A percentile compares a stretch with the other conserved stretches of the same genome.
Evolutionary conservation across 768 basidiomycete species (phyloP).

Genomic region (Calocybe gangraenosa): DNA sequence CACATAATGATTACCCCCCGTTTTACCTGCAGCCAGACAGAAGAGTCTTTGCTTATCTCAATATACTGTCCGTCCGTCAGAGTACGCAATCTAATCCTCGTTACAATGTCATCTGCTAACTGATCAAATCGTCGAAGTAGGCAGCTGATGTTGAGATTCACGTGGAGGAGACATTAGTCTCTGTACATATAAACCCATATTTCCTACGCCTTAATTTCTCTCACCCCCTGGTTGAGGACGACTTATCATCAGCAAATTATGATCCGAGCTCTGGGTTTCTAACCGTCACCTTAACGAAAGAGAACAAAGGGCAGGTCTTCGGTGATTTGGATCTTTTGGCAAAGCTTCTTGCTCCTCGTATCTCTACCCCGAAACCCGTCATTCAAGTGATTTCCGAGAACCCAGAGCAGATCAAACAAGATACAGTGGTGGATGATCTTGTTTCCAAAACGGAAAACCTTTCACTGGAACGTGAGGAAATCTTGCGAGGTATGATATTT

Average conservation of each 20-base stretch:
- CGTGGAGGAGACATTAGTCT: conserved; percentile 66
- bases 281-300: conserved; percentile 70
- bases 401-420: background rate
- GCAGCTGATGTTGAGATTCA: conserved; percentile 79
- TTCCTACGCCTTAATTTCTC: conserved; percentile 79
- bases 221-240: conserved; percentile 61
- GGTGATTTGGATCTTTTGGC: conserved; percentile 76
- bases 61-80: conserved; percentile 73
- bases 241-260: conserved; percentile 66
- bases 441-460: conserved; percentile 39
- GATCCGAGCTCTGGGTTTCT: conserved; percentile 78
- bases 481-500: conserved; percentile 45
- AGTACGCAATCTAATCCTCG: conserved; percentile 32
- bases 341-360: conserved; percentile 69
- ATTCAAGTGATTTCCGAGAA: conserved; percentile 57
- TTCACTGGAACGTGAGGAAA: conserved; percentile 54
- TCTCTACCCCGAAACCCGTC: conserved; percentile 26
- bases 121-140: conserved; percentile 39
- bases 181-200: conserved; percentile 79
- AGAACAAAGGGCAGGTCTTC: conserved; percentile 60
- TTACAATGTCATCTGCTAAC: conserved; percentile 8
- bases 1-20: conserved; percentile 70
- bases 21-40: conserved; percentile 67
- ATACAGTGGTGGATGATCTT: conserved; percentile 34
- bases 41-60: conserved; percentile 47